phyloP scores from a whole-genome alignment of 768 basidiomycete species.

The Rhizopogon roseolus region DNA sequence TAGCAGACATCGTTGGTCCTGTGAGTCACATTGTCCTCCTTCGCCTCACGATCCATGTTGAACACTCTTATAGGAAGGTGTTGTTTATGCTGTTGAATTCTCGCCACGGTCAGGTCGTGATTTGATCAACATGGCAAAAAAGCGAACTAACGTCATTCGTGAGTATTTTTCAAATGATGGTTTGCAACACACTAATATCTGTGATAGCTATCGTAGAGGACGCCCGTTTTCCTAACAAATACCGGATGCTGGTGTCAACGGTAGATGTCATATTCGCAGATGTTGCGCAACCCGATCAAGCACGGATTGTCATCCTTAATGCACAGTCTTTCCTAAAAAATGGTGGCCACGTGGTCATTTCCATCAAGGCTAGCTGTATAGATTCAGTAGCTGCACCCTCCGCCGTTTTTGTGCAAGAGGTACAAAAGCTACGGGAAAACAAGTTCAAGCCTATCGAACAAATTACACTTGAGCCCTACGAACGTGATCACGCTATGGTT shows the following conservation, averaged over 20 bases:
- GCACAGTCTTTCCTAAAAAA: constrained; percentile 96
- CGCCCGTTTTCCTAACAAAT: constrained; percentile 92
- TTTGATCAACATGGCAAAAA: constrained; percentile 98
- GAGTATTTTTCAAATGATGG: constrained; percentile 25
- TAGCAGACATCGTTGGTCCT: constrained; percentile 97
- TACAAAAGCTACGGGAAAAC: constrained; percentile 69
- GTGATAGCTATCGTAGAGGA: constrained; percentile 89
- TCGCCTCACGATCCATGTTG: constrained; percentile 5
- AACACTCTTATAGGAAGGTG: constrained; percentile 63
- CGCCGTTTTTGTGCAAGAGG: constrained; percentile 84
- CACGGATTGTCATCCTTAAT: constrained; percentile 91
- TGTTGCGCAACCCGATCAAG: constrained; percentile 98
- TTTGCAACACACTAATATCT: constrained; percentile 2
- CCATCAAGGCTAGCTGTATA: constrained; percentile 98
- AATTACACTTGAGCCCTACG: constrained; percentile 91
- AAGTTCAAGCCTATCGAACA: constrained; percentile 95
- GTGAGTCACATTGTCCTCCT: constrained; percentile 38
- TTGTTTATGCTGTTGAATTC: constrained; percentile 98
- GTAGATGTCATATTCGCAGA: constrained; percentile 99
- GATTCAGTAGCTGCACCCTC: constrained; percentile 93
- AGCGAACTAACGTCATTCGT: constrained; percentile 99
- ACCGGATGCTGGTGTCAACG: constrained; percentile 92
- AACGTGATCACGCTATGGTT: constrained; percentile 89
- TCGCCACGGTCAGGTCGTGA: constrained; percentile 95
- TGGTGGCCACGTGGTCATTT: constrained; percentile 88